Percentiles rank a stretch among this genome's conserved stretches.
Evolutionary conservation across 306 rosid genomes (phyloP).

Genomic region (Canavalia ensiformis): DNA sequence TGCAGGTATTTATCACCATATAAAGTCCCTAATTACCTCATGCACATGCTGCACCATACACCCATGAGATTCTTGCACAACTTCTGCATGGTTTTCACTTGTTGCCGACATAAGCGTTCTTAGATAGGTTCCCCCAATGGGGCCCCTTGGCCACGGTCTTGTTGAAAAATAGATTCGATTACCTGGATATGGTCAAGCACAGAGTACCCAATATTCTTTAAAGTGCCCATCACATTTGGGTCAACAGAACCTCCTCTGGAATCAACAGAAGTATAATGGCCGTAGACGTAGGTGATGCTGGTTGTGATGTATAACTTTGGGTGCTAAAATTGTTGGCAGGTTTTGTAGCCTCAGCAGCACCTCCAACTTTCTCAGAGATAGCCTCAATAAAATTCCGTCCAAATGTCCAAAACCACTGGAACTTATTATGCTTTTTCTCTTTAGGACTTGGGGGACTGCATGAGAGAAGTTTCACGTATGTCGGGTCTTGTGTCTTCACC

Average conservation of each 20-base stretch:
- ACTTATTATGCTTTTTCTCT: conserved; percentile 76
- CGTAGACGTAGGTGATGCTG: conserved; percentile 50
- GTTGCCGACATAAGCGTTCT: conserved; percentile 74
- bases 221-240: no score
- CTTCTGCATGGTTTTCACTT: no score
- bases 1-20: no score
- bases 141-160: conserved; percentile 71
- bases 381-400: conserved; percentile 69
- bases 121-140: conserved; percentile 66
- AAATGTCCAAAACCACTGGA: conserved; percentile 86
- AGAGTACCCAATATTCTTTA: no score
- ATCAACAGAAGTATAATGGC: conserved; percentile 54
- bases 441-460: conserved; percentile 49
- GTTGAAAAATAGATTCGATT: conserved; percentile 90
- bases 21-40: no score
- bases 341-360: no score
- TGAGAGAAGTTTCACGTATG: no score
- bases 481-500: no score
- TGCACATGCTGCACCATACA: no score
- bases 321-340: no score
- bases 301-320: conserved; percentile 31
- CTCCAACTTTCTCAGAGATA: no score
- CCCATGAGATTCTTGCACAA: no score
- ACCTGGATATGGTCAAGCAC: conserved; percentile 98
- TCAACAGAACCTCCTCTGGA: conserved; percentile 70